Base-by-base conservation (phyloP, 768 basidiomycete genomes). In the Candolleomyces aberdarensis region DNA sequence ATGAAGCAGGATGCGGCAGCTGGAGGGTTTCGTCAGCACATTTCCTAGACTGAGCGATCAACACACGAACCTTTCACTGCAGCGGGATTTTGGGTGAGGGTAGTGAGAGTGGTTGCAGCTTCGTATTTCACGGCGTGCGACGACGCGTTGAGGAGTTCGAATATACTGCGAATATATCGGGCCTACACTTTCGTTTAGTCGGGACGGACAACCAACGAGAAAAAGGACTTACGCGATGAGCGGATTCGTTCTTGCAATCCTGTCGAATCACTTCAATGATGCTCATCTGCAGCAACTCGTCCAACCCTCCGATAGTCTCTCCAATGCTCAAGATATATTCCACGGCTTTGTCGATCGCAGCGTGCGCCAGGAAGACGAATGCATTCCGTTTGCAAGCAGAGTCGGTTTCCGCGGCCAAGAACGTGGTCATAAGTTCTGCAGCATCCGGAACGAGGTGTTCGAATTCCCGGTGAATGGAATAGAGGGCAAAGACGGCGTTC, bases 41-140 rank as follows among this genome's bases (percentile, higher is more conserved):
- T n/a, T 9, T 9, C 14, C 4, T 2, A 3, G 8, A 31, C 15
- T 26, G 20, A 36, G 31, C 13, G 53, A 36, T 26, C 26, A 26
- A 26, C 26, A 26, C 7, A 43, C 29, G 22, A 40, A 93, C 94
- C 94, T 82, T 98, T 98, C 62, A 98, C 85, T 9, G 97, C 97
- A 19, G 94, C 92, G 14, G 95, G 89, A 73, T 96, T 96, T 74
- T 96, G 94, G 0, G 96, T 98, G 39, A 98, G 81, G 3, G 91
- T 87, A 0, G 97, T 98, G 46, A 98, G 82, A 3, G 94, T 96
- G 4, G 91, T 94, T 1, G 97, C 96, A 20, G 96, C 96, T 70
- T 98, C 97, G 69, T 98, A 98, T 72, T 96, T 97, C 62, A 98
- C 96, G 5, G 94, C 92, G 71, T 95, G 91, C 7, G 94, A 96